Conservation (phyloP, 768 basidiomycete genomes). For the Lactarius hatsudake region DNA sequence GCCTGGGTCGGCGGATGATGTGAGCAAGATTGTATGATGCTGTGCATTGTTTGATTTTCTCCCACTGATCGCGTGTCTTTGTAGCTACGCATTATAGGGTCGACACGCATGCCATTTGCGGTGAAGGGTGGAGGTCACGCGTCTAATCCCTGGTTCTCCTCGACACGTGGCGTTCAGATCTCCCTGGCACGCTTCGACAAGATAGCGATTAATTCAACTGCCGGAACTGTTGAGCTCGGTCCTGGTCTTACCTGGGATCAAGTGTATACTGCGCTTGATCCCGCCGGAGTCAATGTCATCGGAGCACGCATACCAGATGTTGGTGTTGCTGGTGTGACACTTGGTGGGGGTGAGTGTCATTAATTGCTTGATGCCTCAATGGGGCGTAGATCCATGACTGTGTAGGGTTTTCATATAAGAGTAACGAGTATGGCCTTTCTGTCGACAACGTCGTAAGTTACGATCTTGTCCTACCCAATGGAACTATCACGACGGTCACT, state of each 20-base stretch:
- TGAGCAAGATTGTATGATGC: conserved; percentile 20
- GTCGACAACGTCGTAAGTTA: conserved; percentile 35
- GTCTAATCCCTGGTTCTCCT: conserved; percentile 28
- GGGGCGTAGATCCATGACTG: neutral
- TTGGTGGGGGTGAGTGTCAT: conserved; percentile 21
- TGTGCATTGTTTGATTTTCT: neutral
- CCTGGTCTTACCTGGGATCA: conserved; percentile 31
- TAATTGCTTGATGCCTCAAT: conserved; percentile 5
- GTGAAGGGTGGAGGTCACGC: conserved; percentile 31
- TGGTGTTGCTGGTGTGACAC: conserved; percentile 28
- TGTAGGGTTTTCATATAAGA: conserved; percentile 34
- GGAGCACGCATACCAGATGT: conserved; percentile 28
- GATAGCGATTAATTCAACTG: conserved; percentile 3
- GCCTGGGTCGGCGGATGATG: conserved; percentile 23
- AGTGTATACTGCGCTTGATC: conserved; percentile 26
- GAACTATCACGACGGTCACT: conserved; percentile 16
- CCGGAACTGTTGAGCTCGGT: conserved; percentile 20
- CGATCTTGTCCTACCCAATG: conserved; percentile 33
- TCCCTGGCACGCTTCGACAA: conserved; percentile 25
- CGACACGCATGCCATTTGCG: neutral
- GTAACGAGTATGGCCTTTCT: conserved; percentile 35
- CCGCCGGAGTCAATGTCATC: conserved; percentile 24
- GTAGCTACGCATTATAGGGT: neutral
- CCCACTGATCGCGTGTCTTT: neutral
- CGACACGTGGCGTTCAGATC: conserved; percentile 27